Percentiles rank a stretch among this genome's conserved stretches.
These are phyloP conservation scores for Micractinium conductrix DNA, from an alignment of 139 green algal genomes.

Conservation along the genomic window DNA sequence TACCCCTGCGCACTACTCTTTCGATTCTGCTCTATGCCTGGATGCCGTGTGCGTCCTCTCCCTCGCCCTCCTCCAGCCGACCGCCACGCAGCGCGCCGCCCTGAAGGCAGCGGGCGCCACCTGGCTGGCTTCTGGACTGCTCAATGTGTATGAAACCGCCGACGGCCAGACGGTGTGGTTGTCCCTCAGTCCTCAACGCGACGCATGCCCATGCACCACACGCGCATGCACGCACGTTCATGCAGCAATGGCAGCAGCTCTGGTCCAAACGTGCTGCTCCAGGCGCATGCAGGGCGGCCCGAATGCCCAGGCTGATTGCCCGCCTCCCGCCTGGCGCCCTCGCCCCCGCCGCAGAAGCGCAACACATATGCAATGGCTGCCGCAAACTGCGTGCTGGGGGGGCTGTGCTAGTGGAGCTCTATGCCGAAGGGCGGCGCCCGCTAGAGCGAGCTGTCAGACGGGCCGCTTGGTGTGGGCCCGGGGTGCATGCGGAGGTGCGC, in stretches of 20 bases:
- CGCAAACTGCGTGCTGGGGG: neutral
- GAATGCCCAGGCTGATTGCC: no score
- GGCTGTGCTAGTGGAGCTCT: neutral
- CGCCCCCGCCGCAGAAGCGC: neutral
- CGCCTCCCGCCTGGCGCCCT: no score
- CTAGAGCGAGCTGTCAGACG: no score
- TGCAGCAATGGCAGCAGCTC: no score
- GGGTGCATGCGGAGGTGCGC: no score
- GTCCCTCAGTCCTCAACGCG: no score
- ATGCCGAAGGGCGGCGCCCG: no score
- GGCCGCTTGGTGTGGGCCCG: no score
- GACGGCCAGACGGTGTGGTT: neutral
- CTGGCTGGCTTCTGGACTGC: neutral
- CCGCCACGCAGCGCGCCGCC: neutral
- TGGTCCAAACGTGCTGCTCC: neutral
- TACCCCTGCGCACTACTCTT: no score
- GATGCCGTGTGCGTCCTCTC: no score
- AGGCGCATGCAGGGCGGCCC: neutral
- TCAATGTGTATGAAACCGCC: neutral
- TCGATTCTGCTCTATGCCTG: no score
- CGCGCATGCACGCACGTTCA: neutral
- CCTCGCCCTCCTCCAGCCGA: neutral
- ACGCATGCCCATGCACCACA: neutral
- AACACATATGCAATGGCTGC: neutral
- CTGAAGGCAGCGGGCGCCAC: neutral